A percentile compares a stretch with the other conserved stretches of the same genome.
These are phyloP conservation scores for Leccinum variicolor DNA, from an alignment of 768 basidiomycete genomes.

Conservation along the genomic window DNA sequence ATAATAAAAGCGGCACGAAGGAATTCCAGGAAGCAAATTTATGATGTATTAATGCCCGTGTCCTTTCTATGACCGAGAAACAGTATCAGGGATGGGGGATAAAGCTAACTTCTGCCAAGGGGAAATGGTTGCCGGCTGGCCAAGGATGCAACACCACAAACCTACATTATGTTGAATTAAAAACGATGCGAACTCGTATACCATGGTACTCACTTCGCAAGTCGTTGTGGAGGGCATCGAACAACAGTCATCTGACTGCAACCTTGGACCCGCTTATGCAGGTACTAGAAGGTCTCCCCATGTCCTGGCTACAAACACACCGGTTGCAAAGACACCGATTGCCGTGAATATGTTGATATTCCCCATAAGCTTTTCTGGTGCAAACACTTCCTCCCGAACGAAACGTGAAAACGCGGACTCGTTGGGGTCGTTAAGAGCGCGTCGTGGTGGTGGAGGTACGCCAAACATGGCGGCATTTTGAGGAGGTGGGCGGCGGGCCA, in stretches of 20 bases:
- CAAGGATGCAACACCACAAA: conserved; percentile 1
- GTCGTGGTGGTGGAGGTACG: conserved; percentile 40
- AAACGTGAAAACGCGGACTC: conserved; percentile 58
- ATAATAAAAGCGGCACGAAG: not conserved
- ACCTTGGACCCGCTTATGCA: conserved; percentile 32
- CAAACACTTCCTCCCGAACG: conserved; percentile 59
- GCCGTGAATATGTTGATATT: conserved; percentile 71
- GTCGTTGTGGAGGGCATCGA: not conserved
- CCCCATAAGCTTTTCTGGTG: conserved; percentile 71
- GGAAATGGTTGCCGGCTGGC: not conserved
- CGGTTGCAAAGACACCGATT: conserved; percentile 63
- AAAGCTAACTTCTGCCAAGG: conserved; percentile 16
- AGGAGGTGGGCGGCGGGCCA: conserved; percentile 70
- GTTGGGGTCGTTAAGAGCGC: conserved; percentile 50
- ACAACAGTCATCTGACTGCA: not conserved
- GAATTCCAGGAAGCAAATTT: conserved; percentile 10
- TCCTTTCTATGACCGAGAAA: conserved; percentile 14
- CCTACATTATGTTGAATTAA: conserved; percentile 5
- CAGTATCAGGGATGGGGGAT: conserved; percentile 18
- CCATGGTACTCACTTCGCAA: conserved; percentile 5
- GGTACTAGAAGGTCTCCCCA: conserved; percentile 81
- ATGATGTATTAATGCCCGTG: conserved; percentile 14
- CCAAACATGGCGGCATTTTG: conserved; percentile 53
- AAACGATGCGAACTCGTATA: not conserved
- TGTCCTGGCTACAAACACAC: conserved; percentile 65